These are phyloP conservation scores for Neurospora sp. DNA, from an alignment of 495 filamentous ascomycete species.

Conservation along the genomic window DNA sequence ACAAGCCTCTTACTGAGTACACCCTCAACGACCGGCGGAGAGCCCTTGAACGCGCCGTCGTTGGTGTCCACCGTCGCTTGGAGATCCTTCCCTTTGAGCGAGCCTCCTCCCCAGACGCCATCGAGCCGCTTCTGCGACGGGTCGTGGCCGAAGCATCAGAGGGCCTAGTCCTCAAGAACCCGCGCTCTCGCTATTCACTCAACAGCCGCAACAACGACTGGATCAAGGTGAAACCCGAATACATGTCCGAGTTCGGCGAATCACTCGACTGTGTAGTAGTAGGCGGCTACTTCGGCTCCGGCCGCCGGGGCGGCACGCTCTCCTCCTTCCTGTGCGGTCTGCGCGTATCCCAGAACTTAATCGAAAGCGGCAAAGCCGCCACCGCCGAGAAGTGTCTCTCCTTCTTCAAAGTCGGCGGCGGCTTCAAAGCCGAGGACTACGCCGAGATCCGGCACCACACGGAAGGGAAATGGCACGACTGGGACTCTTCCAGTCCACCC, in stretches of 20 bases:
- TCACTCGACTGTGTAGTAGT: constrained; percentile 81
- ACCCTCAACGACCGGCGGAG: constrained; percentile 71
- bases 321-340: constrained; percentile 85
- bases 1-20: constrained; percentile 65
- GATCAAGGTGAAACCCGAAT: constrained; percentile 99
- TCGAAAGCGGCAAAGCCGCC: constrained; percentile 36
- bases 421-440: constrained; percentile 79
- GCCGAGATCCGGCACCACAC: constrained; percentile 71
- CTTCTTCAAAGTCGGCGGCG: constrained; percentile 94
- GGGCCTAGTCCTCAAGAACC: constrained; percentile 91
- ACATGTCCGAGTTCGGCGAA: constrained; percentile 96
- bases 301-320: constrained; percentile 69
- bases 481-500: constrained; percentile 73
- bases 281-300: constrained; percentile 88
- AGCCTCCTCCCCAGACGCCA: constrained; percentile 55
- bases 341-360: constrained; percentile 58
- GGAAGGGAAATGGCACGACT: constrained; percentile 82
- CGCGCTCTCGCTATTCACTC: constrained; percentile 70
- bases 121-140: constrained; percentile 68
- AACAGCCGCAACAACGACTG: constrained; percentile 94
- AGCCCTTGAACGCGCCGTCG: constrained; percentile 60
- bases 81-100: constrained; percentile 71
- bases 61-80: constrained; percentile 57
- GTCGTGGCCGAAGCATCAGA: constrained; percentile 85
- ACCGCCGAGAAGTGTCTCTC: constrained; percentile 71